phyloP scores from a whole-genome alignment of 2,329 filamentous ascomycete species.

The Colletotrichum musicola region DNA sequence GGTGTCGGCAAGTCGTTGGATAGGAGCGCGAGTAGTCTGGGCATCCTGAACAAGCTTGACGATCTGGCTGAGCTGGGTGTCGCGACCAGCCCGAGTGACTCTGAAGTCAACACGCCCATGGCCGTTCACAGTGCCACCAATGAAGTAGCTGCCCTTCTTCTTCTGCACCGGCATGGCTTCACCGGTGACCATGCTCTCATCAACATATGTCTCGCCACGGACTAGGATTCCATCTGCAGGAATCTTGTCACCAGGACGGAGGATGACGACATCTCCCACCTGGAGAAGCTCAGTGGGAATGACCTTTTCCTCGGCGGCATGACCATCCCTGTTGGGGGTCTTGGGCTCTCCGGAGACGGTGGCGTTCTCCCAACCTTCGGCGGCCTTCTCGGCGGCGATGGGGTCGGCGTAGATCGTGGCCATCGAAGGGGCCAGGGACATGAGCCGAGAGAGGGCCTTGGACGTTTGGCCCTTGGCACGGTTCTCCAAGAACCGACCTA shows the following conservation, averaged over 20 bases:
- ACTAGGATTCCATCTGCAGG: constrained; percentile 91
- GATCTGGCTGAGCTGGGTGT: constrained; percentile 97
- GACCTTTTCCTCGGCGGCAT: constrained; percentile 81
- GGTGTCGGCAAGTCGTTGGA: constrained; percentile 90
- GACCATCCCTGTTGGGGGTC: constrained; percentile 61
- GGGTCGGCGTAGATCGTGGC: constrained; percentile 96
- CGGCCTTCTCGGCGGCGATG: constrained; percentile 91
- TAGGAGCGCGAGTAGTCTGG: constrained; percentile 93
- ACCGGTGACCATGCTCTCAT: constrained; percentile 99
- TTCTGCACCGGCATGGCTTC: constrained; percentile 97
- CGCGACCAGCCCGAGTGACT: constrained; percentile 90
- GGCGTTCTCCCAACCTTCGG: constrained; percentile 78
- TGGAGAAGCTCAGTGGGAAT: constrained; percentile 96
- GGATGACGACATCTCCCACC: constrained; percentile 91
- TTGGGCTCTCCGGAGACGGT: constrained; percentile 58
- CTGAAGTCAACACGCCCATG: constrained; percentile 92
- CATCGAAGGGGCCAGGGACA: constrained; percentile 97
- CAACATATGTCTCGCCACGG: constrained; percentile 90
- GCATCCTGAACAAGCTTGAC: constrained; percentile 98
- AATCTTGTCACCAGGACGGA: constrained; percentile 96
- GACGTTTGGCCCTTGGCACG: constrained; percentile 96
- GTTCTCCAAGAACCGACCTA: constrained; percentile 94
- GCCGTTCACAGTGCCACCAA: constrained; percentile 96
- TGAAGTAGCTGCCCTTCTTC: constrained; percentile 80
- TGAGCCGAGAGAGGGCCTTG: constrained; percentile 89